Evolutionary conservation across 179 eudicot genomes (phyloP).

Genomic region (Camellia oleifera): DNA sequence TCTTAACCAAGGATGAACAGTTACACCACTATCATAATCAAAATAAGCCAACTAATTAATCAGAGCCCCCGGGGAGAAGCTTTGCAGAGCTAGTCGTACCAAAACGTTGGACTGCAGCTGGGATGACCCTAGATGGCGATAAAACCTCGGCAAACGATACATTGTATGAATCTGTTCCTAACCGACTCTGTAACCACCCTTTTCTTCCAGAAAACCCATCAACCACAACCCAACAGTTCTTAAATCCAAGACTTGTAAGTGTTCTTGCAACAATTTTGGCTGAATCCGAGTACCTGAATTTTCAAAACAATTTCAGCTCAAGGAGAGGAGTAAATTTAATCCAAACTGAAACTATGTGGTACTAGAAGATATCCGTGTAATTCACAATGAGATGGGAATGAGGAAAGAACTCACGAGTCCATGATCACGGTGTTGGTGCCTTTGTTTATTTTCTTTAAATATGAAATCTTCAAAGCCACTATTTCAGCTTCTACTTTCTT

Average conservation of each 20-base stretch:
- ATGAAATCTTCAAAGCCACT: conserved; percentile 83
- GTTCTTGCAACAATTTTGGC: conserved; percentile 81
- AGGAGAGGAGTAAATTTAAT: neutral
- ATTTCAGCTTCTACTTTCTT: conserved; percentile 92
- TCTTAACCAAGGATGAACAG: conserved; percentile 3
- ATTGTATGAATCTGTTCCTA: conserved; percentile 76
- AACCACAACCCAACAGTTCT: conserved; percentile 67
- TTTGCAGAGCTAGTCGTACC: conserved; percentile 55
- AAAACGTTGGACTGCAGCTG: conserved; percentile 52
- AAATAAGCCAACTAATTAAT: conserved; percentile 21
- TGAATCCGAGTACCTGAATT: conserved; percentile 67
- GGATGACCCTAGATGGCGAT: conserved; percentile 73
- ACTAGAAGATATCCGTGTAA: neutral
- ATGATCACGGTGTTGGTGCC: conserved; percentile 80
- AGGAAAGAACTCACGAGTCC: conserved; percentile 72
- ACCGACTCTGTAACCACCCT: conserved; percentile 86
- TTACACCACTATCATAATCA: neutral
- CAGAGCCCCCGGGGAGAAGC: conserved; percentile 63
- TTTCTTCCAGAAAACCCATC: conserved; percentile 92
- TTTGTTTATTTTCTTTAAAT: conserved; percentile 68
- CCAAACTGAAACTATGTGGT: neutral
- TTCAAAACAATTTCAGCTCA: too few species aligned
- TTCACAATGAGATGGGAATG: neutral
- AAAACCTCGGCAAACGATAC: conserved; percentile 62
- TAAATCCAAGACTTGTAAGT: conserved; percentile 77